phyloP scores from a whole-genome alignment of 805 yeast species.

The Nakazawaea holstii region DNA sequence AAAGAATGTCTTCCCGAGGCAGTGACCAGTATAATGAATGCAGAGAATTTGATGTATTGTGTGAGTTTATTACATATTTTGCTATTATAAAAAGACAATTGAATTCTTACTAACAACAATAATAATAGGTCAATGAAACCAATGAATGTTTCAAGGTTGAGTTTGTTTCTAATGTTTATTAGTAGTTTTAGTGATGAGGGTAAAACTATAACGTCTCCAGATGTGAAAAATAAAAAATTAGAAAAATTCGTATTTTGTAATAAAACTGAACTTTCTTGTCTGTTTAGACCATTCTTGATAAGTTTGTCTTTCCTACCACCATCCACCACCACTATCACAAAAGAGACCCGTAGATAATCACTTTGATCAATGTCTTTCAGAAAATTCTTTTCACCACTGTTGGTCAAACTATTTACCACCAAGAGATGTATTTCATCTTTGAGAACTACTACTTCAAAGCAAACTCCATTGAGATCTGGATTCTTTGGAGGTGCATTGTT shows the following conservation, averaged over 20 bases:
- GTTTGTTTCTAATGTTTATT: not conserved
- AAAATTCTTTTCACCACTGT: not conserved
- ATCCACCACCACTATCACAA: too few relatives aligned
- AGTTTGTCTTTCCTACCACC: too few relatives aligned
- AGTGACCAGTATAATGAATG: not conserved
- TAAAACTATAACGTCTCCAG: not conserved
- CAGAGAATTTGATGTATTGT: conserved; percentile 1
- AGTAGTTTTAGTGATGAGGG: too few relatives aligned
- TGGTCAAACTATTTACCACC: not conserved
- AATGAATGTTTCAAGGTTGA: not conserved
- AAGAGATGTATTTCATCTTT: not conserved
- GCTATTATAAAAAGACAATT: too few relatives aligned
- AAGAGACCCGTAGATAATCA: not conserved
- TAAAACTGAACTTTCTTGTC: too few relatives aligned
- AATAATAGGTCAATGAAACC: not conserved
- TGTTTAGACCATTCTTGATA: too few relatives aligned
- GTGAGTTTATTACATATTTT: too few relatives aligned
- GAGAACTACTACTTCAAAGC: not conserved
- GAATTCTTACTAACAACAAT: not conserved
- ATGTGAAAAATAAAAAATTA: too few relatives aligned
- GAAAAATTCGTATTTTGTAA: too few relatives aligned
- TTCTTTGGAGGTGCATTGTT: conserved; percentile 6
- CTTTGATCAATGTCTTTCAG: not conserved
- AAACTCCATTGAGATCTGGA: conserved; percentile 4
- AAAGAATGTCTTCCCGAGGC: not conserved